These are phyloP conservation scores for Alliaria petiolata DNA, from an alignment of 345 rosid species.

Conservation along the genomic window DNA sequence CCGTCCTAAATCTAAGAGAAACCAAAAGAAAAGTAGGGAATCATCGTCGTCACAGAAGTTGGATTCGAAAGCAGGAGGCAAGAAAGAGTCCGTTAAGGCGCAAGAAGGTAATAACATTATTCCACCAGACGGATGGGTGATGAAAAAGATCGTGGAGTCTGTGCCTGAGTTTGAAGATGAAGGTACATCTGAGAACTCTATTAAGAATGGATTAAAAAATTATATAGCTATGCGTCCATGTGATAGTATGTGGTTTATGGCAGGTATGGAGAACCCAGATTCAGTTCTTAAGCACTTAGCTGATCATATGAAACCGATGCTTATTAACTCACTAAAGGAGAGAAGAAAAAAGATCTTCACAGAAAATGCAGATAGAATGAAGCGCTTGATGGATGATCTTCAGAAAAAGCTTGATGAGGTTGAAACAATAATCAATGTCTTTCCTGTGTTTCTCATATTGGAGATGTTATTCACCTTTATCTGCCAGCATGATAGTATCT, in stretches of 20 bases:
- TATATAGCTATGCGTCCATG: neutral
- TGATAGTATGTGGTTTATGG: slow-evolving; percentile 29
- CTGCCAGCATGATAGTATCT: slow-evolving; percentile 4
- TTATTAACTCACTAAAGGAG: slow-evolving; percentile 67
- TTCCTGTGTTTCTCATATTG: slow-evolving; percentile 16
- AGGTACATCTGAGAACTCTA: slow-evolving; percentile 40
- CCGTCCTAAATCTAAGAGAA: slow-evolving; percentile 76
- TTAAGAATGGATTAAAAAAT: neutral
- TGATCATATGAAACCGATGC: slow-evolving; percentile 76
- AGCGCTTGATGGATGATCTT: slow-evolving; percentile 65
- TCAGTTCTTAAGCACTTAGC: slow-evolving; percentile 58
- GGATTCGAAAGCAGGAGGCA: slow-evolving; percentile 58
- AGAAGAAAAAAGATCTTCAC: slow-evolving; percentile 79
- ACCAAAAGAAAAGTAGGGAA: slow-evolving; percentile 80
- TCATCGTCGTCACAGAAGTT: slow-evolving; percentile 48
- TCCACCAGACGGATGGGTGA: slow-evolving; percentile 80
- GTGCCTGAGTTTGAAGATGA: slow-evolving; percentile 87
- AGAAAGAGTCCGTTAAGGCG: slow-evolving; percentile 52
- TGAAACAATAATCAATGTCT: slow-evolving; percentile 1
- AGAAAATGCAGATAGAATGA: slow-evolving; percentile 84
- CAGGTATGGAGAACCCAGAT: slow-evolving; percentile 63
- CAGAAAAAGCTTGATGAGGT: slow-evolving; percentile 97
- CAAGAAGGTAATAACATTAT: slow-evolving; percentile 54
- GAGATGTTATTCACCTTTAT: neutral
- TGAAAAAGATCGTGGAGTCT: slow-evolving; percentile 51